Base-by-base conservation (phyloP, 2,329 filamentous ascomycete genomes). In the Penicillium psychrosexuale region DNA sequence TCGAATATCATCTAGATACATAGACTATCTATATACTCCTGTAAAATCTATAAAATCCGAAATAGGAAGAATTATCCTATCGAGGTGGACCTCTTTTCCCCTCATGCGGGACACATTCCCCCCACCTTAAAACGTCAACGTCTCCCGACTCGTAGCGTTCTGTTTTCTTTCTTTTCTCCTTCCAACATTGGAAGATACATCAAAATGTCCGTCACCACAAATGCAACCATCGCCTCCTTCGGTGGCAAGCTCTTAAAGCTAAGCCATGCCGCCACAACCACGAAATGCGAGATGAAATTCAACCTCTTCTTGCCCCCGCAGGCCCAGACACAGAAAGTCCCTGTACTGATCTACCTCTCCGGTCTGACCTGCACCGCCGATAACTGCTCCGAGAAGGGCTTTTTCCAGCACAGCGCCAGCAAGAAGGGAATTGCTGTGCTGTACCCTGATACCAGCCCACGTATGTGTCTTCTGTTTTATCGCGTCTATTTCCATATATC, bases 211-310 rank as follows among this genome's bases (percentile, higher is more conserved):
- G 91, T 97, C 80, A 90, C 89, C 72, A 96, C 89, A 64, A 95
- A 89, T 73, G 88, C 90, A 57, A 90, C 89, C 60, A 96, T 97
- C 75, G 83, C 87, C 79, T 90, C 86, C 73, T 97, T 97, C 72
- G 93, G 92, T 72, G 94, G 94, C 72, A 91, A 91, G 77, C 88
- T 99, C 57, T 84, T 96, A 66, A 97, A 99, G 82, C 89, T 99
- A 59, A 85, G 87, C 66, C 94, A 99, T 82, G 77, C 87, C 70
- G 91, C 92, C 53, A 78, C 82, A 62, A 82, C 84, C 58, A 96
- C 91, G 54, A 85, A 84, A 66, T 96, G 91, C 64, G 86, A 91
- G 67, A 99, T 97, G 93, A 85, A 84, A 71, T 84, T 97, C 69
- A 96, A 95, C 78, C 82, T 99, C 66, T 99, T 90, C 79, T 83